These are phyloP conservation scores for Termitomyces sp. DNA, from an alignment of 768 basidiomycete genomes.

Conservation along the genomic window DNA sequence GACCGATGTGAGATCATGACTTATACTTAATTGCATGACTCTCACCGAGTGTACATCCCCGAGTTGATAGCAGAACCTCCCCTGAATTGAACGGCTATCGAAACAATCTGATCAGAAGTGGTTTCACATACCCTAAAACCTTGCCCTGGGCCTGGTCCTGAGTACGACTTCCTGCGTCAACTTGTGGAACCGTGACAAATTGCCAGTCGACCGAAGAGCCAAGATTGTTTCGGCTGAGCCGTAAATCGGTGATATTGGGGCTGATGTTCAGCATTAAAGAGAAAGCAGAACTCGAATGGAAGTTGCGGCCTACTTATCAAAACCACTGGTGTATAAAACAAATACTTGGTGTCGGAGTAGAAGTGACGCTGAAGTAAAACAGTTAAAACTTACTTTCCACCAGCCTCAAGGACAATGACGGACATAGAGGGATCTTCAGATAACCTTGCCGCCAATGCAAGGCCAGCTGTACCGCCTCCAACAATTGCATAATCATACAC, in stretches of 20 bases:
- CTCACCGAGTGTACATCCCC: constrained; percentile 14
- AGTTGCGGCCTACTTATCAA: constrained; percentile 5
- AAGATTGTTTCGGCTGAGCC: constrained; percentile 10
- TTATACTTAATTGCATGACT: neutral
- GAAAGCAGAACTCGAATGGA: neutral
- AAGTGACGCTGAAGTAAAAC: neutral
- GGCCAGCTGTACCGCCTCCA: constrained; percentile 10
- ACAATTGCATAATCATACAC: constrained; percentile 8
- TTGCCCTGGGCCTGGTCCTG: constrained; percentile 13
- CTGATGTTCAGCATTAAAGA: neutral
- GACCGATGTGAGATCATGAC: neutral
- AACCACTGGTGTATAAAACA: neutral
- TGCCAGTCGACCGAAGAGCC: constrained; percentile 12
- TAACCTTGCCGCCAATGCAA: constrained; percentile 4
- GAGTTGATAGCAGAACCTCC: constrained; percentile 14
- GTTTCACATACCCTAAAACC: constrained; percentile 9
- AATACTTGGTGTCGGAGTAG: neutral
- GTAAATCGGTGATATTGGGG: constrained; percentile 10
- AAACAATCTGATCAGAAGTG: neutral
- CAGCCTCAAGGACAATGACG: constrained; percentile 9
- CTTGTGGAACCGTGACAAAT: constrained; percentile 12
- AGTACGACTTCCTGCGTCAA: constrained; percentile 3
- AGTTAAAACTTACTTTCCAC: constrained; percentile 5
- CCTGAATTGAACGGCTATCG: neutral
- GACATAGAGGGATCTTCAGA: constrained; percentile 12